Evolutionary conservation across 495 filamentous ascomycete species (phyloP).

Genomic region (Chaetomidium leptoderma): DNA sequence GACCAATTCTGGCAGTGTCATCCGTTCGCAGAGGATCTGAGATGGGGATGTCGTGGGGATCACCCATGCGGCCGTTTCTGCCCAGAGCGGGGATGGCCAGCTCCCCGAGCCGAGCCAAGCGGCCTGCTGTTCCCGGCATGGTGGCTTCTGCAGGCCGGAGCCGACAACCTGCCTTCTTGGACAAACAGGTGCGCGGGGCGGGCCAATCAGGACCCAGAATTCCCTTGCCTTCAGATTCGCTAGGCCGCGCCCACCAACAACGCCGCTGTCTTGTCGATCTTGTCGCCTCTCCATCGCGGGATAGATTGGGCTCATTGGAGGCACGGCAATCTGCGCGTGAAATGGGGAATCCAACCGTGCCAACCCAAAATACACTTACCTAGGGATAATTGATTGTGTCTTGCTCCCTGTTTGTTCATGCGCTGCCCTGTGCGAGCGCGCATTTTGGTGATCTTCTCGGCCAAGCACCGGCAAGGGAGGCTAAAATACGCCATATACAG

Average conservation of each 20-base stretch:
- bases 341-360: too few relatives aligned
- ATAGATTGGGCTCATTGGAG: neutral
- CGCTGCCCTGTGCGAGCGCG: slow-evolving; percentile 6
- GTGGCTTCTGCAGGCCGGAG: slow-evolving; percentile 13
- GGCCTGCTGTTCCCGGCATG: slow-evolving; percentile 23
- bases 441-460: neutral
- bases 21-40: slow-evolving; percentile 6
- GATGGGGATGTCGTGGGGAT: neutral
- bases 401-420: neutral
- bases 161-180: slow-evolving; percentile 20
- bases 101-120: neutral
- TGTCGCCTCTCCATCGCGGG: neutral
- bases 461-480: neutral
- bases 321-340: too few relatives aligned
- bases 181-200: neutral
- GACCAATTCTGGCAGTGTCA: neutral
- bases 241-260: neutral
- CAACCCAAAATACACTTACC: neutral
- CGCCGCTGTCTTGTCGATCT: neutral
- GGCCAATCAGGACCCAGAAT: slow-evolving; percentile 5
- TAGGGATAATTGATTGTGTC: neutral
- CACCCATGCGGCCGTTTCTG: neutral
- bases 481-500: slow-evolving; percentile 6
- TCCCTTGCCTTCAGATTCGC: neutral
- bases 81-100: neutral